Base-by-base conservation (phyloP, 2,329 filamentous ascomycete genomes). In the Alternaria ethzedia region DNA sequence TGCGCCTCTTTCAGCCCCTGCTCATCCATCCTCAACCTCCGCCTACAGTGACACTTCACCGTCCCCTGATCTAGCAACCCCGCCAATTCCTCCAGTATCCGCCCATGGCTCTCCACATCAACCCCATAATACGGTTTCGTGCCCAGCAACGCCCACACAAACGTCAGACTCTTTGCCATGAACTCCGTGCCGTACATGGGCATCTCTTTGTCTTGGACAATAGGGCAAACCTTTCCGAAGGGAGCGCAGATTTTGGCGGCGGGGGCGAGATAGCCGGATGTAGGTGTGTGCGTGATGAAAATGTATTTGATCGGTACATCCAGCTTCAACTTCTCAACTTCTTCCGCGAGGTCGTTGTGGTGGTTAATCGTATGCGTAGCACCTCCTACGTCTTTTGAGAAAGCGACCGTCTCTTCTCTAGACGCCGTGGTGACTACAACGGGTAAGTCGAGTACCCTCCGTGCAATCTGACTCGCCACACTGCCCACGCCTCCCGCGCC, bases 161-260 rank as follows among this genome's bases (percentile, higher is more conserved):
- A 61, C 2, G 59, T 52, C n/a, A 61, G 26, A 17, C 59, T 61
- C 41, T 61, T 61, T 50, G 59, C 47, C 59, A 61, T 61, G 46
- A 61, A 61, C 21, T 61, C 59, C 9, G 59, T 61, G 12, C 46
- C 59, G 28, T 61, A 61, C 59, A 61, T 61, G n/a, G 59, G 46
- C 47, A 61, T 61, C 11, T 58, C 41, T 47, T 58, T 58, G 54
- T 61, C 59, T 21, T 61, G 59, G 0, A 61, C 59, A 21, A 61
- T 61, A 8, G 59, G 58, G 20, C 54, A 61, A 1, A 61, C 54
- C 6, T 51, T 61, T 8, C 59, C 59, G 45, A 61, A 61, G 0
- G 59, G 54, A 0, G 54, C 47, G 17, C 59, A 61, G 10, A 61
- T 52, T 3, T 58, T 58, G 15, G 59, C 59, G 15, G 47, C 59